A percentile compares a stretch with the other conserved stretches of the same genome.
Evolutionary conservation across 768 basidiomycete species (phyloP).

Genomic region (Russula olivacea): DNA sequence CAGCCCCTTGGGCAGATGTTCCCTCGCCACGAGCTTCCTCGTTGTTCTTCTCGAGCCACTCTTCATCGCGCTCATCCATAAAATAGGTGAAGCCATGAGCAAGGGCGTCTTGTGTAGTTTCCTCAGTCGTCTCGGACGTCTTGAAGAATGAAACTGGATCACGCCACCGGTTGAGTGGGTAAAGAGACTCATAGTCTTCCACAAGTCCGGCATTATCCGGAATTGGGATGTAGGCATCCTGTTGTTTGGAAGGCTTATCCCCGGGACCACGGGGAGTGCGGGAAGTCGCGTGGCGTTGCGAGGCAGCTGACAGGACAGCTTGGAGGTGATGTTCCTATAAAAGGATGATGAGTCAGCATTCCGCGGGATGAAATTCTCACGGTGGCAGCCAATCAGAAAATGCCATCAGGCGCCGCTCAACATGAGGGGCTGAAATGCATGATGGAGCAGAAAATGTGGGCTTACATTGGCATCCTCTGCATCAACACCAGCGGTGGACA

Average conservation of each 20-base stretch:
- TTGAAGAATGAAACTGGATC: conserved; percentile 75
- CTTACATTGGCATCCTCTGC: conserved; percentile 92
- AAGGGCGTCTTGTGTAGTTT: conserved; percentile 53
- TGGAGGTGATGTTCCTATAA: conserved; percentile 54
- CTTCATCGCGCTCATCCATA: conserved; percentile 94
- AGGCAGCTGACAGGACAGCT: conserved; percentile 50
- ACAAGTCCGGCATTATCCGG: conserved; percentile 83
- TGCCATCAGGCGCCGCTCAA: conserved; percentile 42
- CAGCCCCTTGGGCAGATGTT: conserved; percentile 67
- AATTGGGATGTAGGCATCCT: conserved; percentile 80
- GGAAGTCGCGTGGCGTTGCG: conserved; percentile 41
- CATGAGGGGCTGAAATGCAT: conserved; percentile 37
- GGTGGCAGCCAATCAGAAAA: conserved; percentile 41
- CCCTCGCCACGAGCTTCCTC: conserved; percentile 81
- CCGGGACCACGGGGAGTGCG: conserved; percentile 35
- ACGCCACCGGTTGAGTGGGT: conserved; percentile 61
- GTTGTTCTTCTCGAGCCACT: conserved; percentile 92
- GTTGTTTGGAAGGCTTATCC: conserved; percentile 36
- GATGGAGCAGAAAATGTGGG: conserved; percentile 31
- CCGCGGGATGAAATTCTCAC: conserved; percentile 45
- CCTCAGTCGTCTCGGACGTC: conserved; percentile 83
- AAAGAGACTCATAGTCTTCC: conserved; percentile 71
- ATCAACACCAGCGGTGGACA: conserved; percentile 82
- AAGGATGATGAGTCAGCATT: conserved; percentile 45
- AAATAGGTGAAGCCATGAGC: conserved; percentile 78